A percentile compares a stretch with the other conserved stretches of the same genome.
Evolutionary conservation across 306 rosid genomes (phyloP).

Genomic region (Begonia peltatifolia): DNA sequence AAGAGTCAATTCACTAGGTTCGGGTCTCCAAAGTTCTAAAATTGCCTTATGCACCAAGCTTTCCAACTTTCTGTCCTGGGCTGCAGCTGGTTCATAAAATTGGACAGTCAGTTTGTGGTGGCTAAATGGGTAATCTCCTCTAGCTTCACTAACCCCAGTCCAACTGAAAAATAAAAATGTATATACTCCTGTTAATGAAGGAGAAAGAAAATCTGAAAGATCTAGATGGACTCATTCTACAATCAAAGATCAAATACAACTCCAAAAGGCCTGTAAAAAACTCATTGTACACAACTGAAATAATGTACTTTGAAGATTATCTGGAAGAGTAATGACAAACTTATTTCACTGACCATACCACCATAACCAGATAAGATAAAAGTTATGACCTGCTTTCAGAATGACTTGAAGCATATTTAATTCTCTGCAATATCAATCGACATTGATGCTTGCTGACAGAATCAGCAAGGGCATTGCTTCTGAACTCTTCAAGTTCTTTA

Average conservation of each 20-base stretch:
- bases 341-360: no score
- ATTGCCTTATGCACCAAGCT: conserved; percentile 98
- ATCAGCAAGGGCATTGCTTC: conserved; percentile 58
- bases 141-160: conserved; percentile 84
- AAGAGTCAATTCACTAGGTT: conserved; percentile 82
- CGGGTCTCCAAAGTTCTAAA: conserved; percentile 97
- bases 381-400: conserved; percentile 51
- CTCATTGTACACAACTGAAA: no score
- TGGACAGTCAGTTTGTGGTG: conserved; percentile 98
- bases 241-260: no score
- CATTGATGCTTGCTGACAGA: conserved; percentile 96
- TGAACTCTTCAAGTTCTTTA: conserved; percentile 93
- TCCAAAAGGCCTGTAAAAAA: no score
- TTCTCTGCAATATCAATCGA: conserved; percentile 85
- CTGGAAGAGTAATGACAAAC: no score
- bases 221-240: neutral
- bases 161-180: conserved; percentile 42
- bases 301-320: no score
- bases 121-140: conserved; percentile 99
- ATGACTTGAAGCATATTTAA: conserved; percentile 70
- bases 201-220: neutral
- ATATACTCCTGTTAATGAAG: neutral
- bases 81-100: conserved; percentile 93
- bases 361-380: conserved; percentile 2
- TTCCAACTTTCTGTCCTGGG: conserved; percentile 97